Base-by-base conservation (phyloP, 192 early-diverging fungal genomes). In the Entophlyctis luteolus region DNA sequence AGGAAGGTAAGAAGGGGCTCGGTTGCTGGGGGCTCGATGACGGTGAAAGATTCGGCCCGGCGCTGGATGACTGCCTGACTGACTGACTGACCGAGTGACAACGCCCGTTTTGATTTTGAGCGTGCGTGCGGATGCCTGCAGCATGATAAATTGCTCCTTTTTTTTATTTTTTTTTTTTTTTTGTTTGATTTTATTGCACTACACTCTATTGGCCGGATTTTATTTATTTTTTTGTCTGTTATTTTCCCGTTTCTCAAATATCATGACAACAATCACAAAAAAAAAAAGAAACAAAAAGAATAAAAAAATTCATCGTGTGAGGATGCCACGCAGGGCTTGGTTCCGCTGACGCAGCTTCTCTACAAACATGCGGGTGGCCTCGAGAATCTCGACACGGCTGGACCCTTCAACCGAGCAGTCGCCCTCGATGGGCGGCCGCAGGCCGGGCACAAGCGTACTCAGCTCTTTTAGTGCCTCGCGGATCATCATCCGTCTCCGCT, bases 61-160 rank as follows among this genome's bases (percentile, higher is more conserved):
- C n/a, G n/a, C n/a, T n/a, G n/a, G n/a, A n/a, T n/a, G n/a, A n/a
- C n/a, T n/a, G n/a, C n/a, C n/a, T n/a, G n/a, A n/a, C 36, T 4
- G 53, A 36, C 20, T 12, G 8, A 22, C 39, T 14, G 27, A 77
- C 78, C 78, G 46, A n/a, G 72, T 75, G 25, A 74, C 60, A 16
- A 75, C 79, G 20, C 79, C 79, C 2, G 79, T 79, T 58, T 77
- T 79, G 46, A 76, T 79, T 58, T 80, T 80, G 14, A 79, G 67
- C 34, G 62, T 63, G 10, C 62, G 45, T 12, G 62, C 18, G 18
- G 42, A 48, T 2, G 62, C 62, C 50, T 63, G 62, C 5, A 63
- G 62, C 62, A 63, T 63, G 6, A 18, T 27, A 14, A 23, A 23
- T 52, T 22, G 10, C 10, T 52, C 25, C 14, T 52, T 52, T 52